These are phyloP conservation scores for Aspergillus brunneoviolaceus DNA, from an alignment of 2,329 filamentous ascomycete species.

Conservation along the genomic window DNA sequence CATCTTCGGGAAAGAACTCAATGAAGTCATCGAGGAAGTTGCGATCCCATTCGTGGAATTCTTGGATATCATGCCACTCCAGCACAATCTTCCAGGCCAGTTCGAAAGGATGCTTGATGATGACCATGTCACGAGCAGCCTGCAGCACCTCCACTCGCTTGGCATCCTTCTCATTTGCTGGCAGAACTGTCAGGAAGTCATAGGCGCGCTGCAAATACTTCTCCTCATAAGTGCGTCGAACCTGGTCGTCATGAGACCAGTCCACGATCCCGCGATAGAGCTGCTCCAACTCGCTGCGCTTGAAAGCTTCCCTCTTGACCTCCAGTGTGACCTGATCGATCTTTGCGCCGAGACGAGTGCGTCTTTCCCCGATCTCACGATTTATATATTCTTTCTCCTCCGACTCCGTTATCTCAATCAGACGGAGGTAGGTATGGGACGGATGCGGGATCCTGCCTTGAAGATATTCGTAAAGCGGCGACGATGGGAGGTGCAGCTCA, in stretches of 20 bases:
- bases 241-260: constrained; percentile 84
- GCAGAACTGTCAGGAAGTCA: constrained; percentile 70
- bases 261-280: constrained; percentile 82
- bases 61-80: constrained; percentile 81
- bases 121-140: constrained; percentile 87
- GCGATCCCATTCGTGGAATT: constrained; percentile 73
- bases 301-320: constrained; percentile 81
- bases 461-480: constrained; percentile 75
- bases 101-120: constrained; percentile 87
- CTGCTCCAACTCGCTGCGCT: constrained; percentile 71
- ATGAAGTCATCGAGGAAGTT: constrained; percentile 78
- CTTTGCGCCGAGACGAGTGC: constrained; percentile 81
- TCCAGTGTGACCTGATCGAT: constrained; percentile 80
- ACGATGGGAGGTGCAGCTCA: constrained; percentile 73
- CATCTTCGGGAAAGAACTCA: constrained; percentile 77
- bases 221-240: constrained; percentile 82
- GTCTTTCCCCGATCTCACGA: constrained; percentile 80
- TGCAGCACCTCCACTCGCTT: constrained; percentile 74
- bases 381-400: constrained; percentile 91
- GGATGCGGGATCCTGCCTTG: constrained; percentile 83
- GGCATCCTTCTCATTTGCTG: constrained; percentile 63
- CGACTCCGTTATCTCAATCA: constrained; percentile 78
- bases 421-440: constrained; percentile 73
- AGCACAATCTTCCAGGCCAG: constrained; percentile 89
- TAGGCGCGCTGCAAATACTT: constrained; percentile 80